A percentile compares a stretch with the other conserved stretches of the same genome.
Evolutionary conservation across 2,329 filamentous ascomycete species (phyloP).

Genomic region (Daldinia sp.): DNA sequence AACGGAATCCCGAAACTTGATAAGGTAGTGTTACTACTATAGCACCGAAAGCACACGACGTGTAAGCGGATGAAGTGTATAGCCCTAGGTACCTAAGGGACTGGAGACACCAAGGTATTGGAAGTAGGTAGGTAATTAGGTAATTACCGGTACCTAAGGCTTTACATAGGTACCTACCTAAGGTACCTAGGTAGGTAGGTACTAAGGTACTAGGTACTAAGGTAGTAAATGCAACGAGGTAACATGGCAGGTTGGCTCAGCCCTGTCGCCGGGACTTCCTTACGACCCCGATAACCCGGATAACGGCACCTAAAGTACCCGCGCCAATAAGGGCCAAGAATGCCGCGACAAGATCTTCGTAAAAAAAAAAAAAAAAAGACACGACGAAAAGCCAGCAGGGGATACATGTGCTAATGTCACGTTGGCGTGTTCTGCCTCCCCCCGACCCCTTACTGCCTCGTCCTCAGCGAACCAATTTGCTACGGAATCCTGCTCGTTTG

Average conservation of each 20-base stretch:
- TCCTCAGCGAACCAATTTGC: slow-evolving; percentile 25
- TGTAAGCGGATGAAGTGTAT: not conserved
- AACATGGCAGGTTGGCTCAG: slow-evolving; percentile 5
- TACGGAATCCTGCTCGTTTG: slow-evolving; percentile 20
- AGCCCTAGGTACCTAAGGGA: not conserved
- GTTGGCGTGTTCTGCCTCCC: slow-evolving; percentile 16
- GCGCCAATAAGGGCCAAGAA: slow-evolving; percentile 9
- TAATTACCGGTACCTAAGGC: too few species aligned
- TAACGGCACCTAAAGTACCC: slow-evolving; percentile 22
- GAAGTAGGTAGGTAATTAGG: too few species aligned
- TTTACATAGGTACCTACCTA: too few species aligned
- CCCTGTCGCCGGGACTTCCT: not conserved
- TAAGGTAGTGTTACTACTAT: slow-evolving; percentile 20
- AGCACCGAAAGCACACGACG: slow-evolving; percentile 1
- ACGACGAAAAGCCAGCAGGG: not conserved
- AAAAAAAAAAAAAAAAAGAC: too few species aligned
- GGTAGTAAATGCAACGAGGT: not conserved
- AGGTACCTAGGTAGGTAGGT: too few species aligned
- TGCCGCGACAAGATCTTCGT: not conserved
- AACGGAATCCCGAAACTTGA: not conserved
- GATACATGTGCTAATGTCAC: not conserved
- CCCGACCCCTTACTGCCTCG: not conserved
- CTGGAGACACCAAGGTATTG: too few species aligned
- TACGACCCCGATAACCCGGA: slow-evolving; percentile 8
- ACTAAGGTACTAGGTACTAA: too few species aligned